A percentile compares a stretch with the other conserved stretches of the same genome.
Conservation (phyloP, 345 rosid genomes). For the Laguncularia racemosa region DNA sequence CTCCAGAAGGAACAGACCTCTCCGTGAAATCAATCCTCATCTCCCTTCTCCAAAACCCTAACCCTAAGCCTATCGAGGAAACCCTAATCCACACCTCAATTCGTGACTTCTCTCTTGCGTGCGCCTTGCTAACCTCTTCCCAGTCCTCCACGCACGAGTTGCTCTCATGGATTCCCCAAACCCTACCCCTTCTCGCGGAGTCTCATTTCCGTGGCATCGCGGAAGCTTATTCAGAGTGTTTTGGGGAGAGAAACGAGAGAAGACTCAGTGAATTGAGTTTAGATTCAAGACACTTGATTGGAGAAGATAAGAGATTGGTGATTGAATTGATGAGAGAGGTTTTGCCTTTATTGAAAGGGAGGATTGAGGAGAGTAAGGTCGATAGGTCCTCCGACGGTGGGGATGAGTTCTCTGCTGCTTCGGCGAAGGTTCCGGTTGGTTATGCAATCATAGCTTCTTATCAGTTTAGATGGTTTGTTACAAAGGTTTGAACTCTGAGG, state of each 20-base stretch:
- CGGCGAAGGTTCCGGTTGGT: conserved; percentile 66
- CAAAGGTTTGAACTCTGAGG: conserved; percentile 42
- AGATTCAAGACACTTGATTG: neutral
- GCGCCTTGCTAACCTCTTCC: conserved; percentile 57
- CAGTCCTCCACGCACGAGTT: conserved; percentile 43
- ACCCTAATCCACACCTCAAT: conserved; percentile 17
- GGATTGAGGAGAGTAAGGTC: conserved; percentile 56
- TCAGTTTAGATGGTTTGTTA: conserved; percentile 82
- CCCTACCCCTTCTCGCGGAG: conserved; percentile 21
- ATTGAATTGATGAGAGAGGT: conserved; percentile 48
- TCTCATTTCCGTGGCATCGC: conserved; percentile 38
- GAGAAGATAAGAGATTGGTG: conserved; percentile 28
- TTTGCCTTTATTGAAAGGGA: conserved; percentile 48
- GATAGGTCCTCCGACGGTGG: conserved; percentile 34
- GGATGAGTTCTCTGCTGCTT: conserved; percentile 49
- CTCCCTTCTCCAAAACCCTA: conserved; percentile 33
- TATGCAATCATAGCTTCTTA: conserved; percentile 55
- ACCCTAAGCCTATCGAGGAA: conserved; percentile 5
- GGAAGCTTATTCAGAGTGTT: conserved; percentile 16
- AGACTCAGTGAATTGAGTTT: conserved; percentile 20
- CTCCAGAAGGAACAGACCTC: conserved; percentile 33
- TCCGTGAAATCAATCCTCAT: conserved; percentile 41
- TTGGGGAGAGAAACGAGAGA: conserved; percentile 17
- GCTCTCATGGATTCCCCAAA: conserved; percentile 63
- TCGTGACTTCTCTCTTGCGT: conserved; percentile 51